Percentiles rank a stretch among this genome's conserved stretches.
These are phyloP conservation scores for Shiraia sp. DNA, from an alignment of 2,329 filamentous ascomycete species.

Conservation along the genomic window DNA sequence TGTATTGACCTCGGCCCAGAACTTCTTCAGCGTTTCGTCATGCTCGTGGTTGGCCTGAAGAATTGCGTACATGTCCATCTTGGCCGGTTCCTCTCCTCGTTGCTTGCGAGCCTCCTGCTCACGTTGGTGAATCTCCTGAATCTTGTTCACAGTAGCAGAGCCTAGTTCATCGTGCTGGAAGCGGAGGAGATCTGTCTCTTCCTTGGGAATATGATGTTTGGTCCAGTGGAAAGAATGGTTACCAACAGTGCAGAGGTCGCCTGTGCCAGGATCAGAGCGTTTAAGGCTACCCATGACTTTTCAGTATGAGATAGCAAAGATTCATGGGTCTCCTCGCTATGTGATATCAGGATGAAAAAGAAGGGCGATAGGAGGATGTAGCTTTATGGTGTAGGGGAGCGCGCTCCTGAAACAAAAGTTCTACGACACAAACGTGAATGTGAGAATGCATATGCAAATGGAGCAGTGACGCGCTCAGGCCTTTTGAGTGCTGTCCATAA, in stretches of 20 bases:
- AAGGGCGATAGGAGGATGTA: too few relatives aligned
- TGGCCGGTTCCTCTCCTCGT: conserved; percentile 1
- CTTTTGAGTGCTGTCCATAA: too few relatives aligned
- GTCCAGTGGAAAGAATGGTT: conserved; percentile 4
- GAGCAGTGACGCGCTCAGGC: too few relatives aligned
- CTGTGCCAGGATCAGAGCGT: neutral
- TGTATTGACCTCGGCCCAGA: conserved; percentile 5
- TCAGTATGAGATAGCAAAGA: neutral
- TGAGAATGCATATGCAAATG: too few relatives aligned
- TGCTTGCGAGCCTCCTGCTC: conserved; percentile 3
- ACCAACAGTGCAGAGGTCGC: conserved; percentile 1
- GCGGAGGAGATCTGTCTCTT: neutral
- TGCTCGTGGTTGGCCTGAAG: conserved; percentile 2
- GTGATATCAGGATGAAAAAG: too few relatives aligned
- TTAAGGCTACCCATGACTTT: conserved; percentile 1
- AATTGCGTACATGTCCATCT: conserved; percentile 2
- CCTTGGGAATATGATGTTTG: conserved; percentile 2
- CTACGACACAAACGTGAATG: too few relatives aligned
- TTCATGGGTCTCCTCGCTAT: neutral
- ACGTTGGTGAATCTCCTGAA: conserved; percentile 2
- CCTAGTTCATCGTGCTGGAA: conserved; percentile 5
- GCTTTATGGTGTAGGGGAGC: too few relatives aligned
- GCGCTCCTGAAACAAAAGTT: too few relatives aligned
- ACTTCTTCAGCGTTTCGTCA: conserved; percentile 1
- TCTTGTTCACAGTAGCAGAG: conserved; percentile 1